Base-by-base conservation (phyloP, 1,139 yeast species). In the Suhomyces kunorum region DNA sequence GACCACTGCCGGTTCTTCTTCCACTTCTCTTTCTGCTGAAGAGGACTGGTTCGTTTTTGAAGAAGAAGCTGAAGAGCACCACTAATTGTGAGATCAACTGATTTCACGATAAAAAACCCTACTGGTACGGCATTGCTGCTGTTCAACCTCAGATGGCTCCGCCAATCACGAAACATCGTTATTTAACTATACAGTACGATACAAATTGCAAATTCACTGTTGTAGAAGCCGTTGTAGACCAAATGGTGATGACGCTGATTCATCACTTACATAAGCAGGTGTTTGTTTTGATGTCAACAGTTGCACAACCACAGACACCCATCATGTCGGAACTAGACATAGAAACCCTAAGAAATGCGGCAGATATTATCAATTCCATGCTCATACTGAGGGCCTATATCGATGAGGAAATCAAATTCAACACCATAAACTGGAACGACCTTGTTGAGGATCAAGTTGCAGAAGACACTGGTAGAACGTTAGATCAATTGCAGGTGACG, bases 21-120 rank as follows among this genome's bases (percentile, higher is more conserved):
- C 47, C 20, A 55, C 70, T 32, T 59, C 71, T 36, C 57, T 68
- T 38, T 65, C 64, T 44, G 67, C 71, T 50, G 60, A 77, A 56
- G 95, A 85, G 66, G 90, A 86, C 72, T 83, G 89, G 89, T 80
- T 83, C 56, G 90, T 83, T 46, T 83, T 83, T 68, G 92, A 78
- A 70, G 90, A 83, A 71, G 90, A 83, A 71, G 86, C 81, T 49
- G 87, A 80, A 59, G 90, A 80, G 58, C 78, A 75, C 59, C 87
- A 82, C 60, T 59, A 59, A 44, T 25, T 19, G 28, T 34, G 19
- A 8, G 9, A 12, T 14, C 7, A 19, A 15, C 25, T n/a, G 14
- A 20, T 18, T 28, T 16, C 38, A 15, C 24, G 24, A 20, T 20
- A 13, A 26, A 26, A 34, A 28, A 9, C 23, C 36, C 18, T 29